Evolutionary conservation across 2,329 filamentous ascomycete genomes (phyloP).

Genomic region (Colletotrichum sp.): DNA sequence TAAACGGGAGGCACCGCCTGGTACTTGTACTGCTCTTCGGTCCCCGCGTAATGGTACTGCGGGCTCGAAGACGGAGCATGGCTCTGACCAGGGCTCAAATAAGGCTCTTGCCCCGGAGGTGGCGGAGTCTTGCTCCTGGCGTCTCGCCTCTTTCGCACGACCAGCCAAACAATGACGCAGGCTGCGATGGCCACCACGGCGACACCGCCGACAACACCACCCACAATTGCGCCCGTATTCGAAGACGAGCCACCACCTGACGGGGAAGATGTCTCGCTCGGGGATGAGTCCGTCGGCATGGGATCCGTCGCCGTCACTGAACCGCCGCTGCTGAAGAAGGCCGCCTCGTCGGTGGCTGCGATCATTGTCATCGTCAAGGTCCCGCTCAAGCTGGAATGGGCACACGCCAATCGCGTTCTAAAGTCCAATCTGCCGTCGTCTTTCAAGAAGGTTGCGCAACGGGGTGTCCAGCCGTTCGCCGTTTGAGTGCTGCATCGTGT

Average conservation of each 20-base stretch:
- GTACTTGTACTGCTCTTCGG: background rate
- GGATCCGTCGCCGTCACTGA: background rate
- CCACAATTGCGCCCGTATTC: background rate
- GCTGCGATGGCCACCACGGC: background rate
- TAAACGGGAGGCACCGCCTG: background rate
- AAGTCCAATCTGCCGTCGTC: background rate
- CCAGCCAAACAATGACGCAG: conserved; percentile 1
- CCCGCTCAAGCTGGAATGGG: background rate
- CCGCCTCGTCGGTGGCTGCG: background rate
- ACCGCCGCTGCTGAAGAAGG: background rate
- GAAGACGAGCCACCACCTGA: background rate
- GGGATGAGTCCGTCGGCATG: background rate
- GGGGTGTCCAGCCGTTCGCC: background rate
- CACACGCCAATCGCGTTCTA: background rate
- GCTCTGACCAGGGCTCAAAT: background rate
- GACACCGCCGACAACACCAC: background rate
- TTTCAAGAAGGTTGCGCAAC: background rate
- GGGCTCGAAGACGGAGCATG: background rate
- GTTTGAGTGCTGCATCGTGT: background rate
- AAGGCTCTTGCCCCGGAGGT: background rate
- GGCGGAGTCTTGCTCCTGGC: background rate
- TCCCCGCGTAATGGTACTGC: background rate
- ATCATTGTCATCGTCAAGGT: background rate
- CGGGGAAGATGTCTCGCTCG: background rate
- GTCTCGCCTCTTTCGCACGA: background rate